A percentile compares a stretch with the other conserved stretches of the same genome.
phyloP scores from a whole-genome alignment of 208 protist species.

The Leishmania mexicana region DNA sequence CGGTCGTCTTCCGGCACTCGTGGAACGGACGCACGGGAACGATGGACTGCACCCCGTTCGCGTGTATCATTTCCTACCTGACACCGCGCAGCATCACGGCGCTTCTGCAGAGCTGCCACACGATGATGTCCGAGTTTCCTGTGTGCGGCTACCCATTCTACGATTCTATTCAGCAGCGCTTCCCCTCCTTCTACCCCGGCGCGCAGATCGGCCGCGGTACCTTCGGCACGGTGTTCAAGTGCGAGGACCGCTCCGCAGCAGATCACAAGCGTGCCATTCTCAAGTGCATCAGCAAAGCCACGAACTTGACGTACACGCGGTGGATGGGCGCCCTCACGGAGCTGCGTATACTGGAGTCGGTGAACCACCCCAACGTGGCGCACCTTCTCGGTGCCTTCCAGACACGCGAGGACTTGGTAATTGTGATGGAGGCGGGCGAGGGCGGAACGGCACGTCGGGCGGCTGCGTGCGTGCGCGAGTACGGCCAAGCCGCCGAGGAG shows the following conservation, averaged over 20 bases:
- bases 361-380: constrained; percentile 64
- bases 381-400: constrained; percentile 72
- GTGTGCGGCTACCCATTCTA: constrained; percentile 46
- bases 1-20: constrained; percentile 55
- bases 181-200: constrained; percentile 69
- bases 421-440: constrained; percentile 81
- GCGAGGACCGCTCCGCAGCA: constrained; percentile 49
- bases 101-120: constrained; percentile 70
- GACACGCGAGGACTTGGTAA: constrained; percentile 52
- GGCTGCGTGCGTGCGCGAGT: constrained; percentile 39
- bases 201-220: constrained; percentile 66
- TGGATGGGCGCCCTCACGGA: constrained; percentile 65
- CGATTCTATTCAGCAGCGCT: constrained; percentile 53
- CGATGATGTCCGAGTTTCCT: constrained; percentile 55
- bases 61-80: constrained; percentile 64
- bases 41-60: constrained; percentile 39
- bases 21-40: constrained; percentile 29
- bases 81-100: constrained; percentile 40
- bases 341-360: constrained; percentile 44
- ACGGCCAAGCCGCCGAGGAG: constrained; percentile 42
- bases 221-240: constrained; percentile 79
- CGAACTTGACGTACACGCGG: constrained; percentile 29
- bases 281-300: constrained; percentile 60
- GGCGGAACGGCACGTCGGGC: constrained; percentile 62
- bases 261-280: constrained; percentile 50